These are phyloP conservation scores for Biancaea sappan DNA, from an alignment of 306 rosid genomes.

Conservation along the genomic window DNA sequence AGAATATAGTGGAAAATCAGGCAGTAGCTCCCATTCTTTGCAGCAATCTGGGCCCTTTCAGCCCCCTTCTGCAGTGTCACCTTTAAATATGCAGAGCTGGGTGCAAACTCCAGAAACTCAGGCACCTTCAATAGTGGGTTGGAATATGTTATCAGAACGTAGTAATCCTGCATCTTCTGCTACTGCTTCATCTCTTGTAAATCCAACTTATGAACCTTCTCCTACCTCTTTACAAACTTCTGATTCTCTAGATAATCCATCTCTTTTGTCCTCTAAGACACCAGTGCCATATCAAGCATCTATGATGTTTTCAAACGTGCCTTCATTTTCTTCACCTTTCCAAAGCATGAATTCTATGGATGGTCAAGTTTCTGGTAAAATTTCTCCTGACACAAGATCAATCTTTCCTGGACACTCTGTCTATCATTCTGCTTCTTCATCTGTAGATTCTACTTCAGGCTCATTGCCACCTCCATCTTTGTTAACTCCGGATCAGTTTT, in stretches of 20 bases:
- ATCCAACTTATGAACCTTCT: slow-evolving; percentile 40
- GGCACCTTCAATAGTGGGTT: slow-evolving; percentile 36
- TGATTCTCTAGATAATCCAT: slow-evolving; percentile 46
- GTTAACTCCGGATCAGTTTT: slow-evolving; percentile 46
- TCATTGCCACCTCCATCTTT: slow-evolving; percentile 51
- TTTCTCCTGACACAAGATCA: slow-evolving; percentile 40
- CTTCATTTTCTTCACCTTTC: slow-evolving; percentile 39
- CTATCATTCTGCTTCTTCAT: slow-evolving; percentile 43
- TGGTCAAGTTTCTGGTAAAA: slow-evolving; percentile 40
- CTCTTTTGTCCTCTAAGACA: slow-evolving; percentile 42
- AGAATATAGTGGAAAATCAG: slow-evolving; percentile 40
- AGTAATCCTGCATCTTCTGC: slow-evolving; percentile 43
- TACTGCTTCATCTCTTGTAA: slow-evolving; percentile 43
- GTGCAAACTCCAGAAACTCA: slow-evolving; percentile 47
- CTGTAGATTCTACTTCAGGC: slow-evolving; percentile 46
- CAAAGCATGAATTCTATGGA: slow-evolving; percentile 40
- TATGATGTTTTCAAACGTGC: slow-evolving; percentile 33
- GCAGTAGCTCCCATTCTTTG: slow-evolving; percentile 38
- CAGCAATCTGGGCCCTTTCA: slow-evolving; percentile 41
- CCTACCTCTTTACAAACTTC: slow-evolving; percentile 36
- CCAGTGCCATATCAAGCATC: slow-evolving; percentile 42
- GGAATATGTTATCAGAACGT: slow-evolving; percentile 38
- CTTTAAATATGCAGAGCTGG: slow-evolving; percentile 38
- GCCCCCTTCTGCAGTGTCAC: slow-evolving; percentile 35
- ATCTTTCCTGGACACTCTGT: slow-evolving; percentile 43